phyloP scores from a whole-genome alignment of 169 alveolate genomes.

The Plasmodium berghei region DNA sequence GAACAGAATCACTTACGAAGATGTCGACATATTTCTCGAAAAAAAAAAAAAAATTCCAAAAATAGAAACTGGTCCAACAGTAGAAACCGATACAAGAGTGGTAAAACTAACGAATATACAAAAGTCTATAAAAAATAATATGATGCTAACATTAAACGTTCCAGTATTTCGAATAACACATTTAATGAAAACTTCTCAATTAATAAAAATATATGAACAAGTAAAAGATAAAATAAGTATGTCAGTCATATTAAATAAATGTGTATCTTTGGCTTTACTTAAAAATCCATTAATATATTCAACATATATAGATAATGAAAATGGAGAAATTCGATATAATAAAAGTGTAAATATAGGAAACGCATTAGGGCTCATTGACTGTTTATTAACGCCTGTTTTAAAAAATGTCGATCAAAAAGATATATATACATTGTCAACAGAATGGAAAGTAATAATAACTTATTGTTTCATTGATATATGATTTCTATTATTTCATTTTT shows the following conservation, averaged over 20 bases:
- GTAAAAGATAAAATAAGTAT: constrained; percentile 71
- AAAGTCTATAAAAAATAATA: constrained; percentile 77
- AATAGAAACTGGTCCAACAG: neutral
- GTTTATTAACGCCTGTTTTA: constrained; percentile 80
- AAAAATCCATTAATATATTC: constrained; percentile 81
- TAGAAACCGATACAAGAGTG: neutral
- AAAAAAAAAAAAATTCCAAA: constrained; percentile 12
- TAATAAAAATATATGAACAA: constrained; percentile 34
- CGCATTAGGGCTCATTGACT: constrained; percentile 78
- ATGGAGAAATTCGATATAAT: constrained; percentile 54
- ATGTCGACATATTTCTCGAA: constrained; percentile 50
- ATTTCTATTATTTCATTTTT: neutral
- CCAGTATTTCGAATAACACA: constrained; percentile 81
- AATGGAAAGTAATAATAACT: constrained; percentile 72
- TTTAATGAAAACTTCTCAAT: constrained; percentile 42
- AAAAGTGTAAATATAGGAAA: constrained; percentile 77
- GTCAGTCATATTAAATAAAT: constrained; percentile 78
- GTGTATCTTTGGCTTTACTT: constrained; percentile 77
- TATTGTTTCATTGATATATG: neutral
- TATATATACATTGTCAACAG: constrained; percentile 75
- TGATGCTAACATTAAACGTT: constrained; percentile 78
- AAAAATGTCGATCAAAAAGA: constrained; percentile 54
- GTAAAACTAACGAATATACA: constrained; percentile 59
- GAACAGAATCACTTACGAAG: constrained; percentile 61
- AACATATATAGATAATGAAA: constrained; percentile 52